Percentiles rank a stretch among this genome's conserved stretches.
Conservation (phyloP, 192 early-diverging fungal species). For the Lobosporangium transversale region DNA sequence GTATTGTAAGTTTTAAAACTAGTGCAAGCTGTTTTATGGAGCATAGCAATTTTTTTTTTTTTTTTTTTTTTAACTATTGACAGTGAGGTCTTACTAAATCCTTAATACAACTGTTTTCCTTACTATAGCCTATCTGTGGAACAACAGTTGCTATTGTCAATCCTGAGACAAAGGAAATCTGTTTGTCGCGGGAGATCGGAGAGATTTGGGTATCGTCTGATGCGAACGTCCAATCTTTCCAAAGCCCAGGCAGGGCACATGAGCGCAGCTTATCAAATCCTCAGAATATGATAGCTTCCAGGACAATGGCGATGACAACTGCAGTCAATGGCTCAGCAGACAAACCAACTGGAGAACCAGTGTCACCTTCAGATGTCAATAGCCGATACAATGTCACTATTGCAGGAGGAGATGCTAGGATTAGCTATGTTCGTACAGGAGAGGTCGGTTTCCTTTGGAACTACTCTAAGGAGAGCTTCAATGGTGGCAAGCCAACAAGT, state of each 20-base stretch:
- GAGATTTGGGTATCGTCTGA: slow-evolving; percentile 89
- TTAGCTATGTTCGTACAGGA: slow-evolving; percentile 81
- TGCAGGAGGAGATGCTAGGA: slow-evolving; percentile 64
- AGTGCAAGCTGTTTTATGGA: too few species aligned
- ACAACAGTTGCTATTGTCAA: slow-evolving; percentile 89
- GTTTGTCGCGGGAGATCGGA: slow-evolving; percentile 76
- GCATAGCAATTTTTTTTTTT: too few species aligned
- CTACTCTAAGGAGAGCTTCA: slow-evolving; percentile 63
- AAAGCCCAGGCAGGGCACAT: slow-evolving; percentile 50
- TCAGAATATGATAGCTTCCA: slow-evolving; percentile 36
- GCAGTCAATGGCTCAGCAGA: background rate
- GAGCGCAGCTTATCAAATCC: slow-evolving; percentile 43
- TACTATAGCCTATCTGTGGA: slow-evolving; percentile 44
- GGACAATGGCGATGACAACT: background rate
- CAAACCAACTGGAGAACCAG: slow-evolving; percentile 10
- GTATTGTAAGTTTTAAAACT: slow-evolving; percentile 62
- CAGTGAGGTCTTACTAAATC: too few species aligned
- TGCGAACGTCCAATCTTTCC: slow-evolving; percentile 60
- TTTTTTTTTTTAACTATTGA: too few species aligned
- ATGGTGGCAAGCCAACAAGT: slow-evolving; percentile 58
- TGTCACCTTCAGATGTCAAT: slow-evolving; percentile 40
- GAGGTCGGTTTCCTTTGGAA: slow-evolving; percentile 86
- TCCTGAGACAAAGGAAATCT: slow-evolving; percentile 74
- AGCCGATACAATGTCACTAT: slow-evolving; percentile 62
- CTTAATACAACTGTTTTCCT: background rate